These are phyloP conservation scores for Picea glauca DNA, from an alignment of 75 land plant genomes.

Conservation along the genomic window DNA sequence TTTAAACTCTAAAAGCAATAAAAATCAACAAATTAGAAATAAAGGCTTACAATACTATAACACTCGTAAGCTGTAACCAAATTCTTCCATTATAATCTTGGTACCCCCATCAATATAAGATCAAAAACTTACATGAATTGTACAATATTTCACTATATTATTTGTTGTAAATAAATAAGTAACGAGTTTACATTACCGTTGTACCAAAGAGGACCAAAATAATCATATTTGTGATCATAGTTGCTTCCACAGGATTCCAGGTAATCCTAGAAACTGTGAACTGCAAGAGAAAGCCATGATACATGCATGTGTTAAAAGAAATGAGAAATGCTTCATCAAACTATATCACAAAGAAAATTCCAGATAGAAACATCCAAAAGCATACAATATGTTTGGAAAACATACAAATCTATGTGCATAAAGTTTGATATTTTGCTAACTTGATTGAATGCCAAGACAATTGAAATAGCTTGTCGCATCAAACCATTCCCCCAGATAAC, in stretches of 20 bases:
- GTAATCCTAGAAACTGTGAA: slow-evolving; percentile 49
- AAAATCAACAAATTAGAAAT: slow-evolving; percentile 8
- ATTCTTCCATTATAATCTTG: too few species aligned
- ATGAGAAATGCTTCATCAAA: too few species aligned
- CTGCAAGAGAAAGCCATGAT: slow-evolving; percentile 24
- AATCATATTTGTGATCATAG: slow-evolving; percentile 59
- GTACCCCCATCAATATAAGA: neutral
- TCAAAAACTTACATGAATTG: slow-evolving; percentile 2
- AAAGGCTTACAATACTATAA: neutral
- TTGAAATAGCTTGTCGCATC: slow-evolving; percentile 77
- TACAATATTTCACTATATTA: neutral
- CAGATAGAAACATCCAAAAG: neutral
- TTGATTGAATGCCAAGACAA: slow-evolving; percentile 70
- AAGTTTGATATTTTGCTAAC: slow-evolving; percentile 13
- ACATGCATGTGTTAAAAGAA: neutral
- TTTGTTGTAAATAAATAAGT: neutral
- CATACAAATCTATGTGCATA: neutral
- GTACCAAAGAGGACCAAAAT: slow-evolving; percentile 68
- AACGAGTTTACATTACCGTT: slow-evolving; percentile 24
- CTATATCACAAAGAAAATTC: neutral
- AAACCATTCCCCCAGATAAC: slow-evolving; percentile 33
- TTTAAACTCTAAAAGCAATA: neutral
- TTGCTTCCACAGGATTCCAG: slow-evolving; percentile 45
- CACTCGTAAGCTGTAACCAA: too few species aligned
- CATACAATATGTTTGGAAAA: neutral